Percentiles rank a stretch among this genome's conserved stretches.
Conservation (phyloP, 2,329 filamentous ascomycete genomes). For the Xylariaceae sp. region DNA sequence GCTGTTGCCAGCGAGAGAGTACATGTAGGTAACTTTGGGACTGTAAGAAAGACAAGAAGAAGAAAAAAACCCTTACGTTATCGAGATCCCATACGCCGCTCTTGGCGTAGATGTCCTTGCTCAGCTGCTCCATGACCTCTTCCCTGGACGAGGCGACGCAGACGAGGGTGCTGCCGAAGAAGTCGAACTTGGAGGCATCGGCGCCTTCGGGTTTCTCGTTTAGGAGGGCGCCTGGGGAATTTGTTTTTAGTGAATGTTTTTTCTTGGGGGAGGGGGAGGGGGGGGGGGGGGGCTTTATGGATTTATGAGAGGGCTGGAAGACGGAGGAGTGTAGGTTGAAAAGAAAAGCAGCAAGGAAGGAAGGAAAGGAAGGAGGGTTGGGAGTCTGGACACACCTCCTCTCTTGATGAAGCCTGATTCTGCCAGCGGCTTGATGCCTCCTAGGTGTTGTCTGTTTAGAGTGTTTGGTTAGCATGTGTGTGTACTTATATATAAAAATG, state of each 20-base stretch:
- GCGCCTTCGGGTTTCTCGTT: slow-evolving; percentile 60
- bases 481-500: background rate
- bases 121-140: slow-evolving; percentile 61
- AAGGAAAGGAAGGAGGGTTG: too few relatives aligned
- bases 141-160: slow-evolving; percentile 61
- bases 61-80: too few relatives aligned
- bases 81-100: slow-evolving; percentile 76
- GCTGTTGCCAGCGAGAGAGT: background rate
- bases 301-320: background rate
- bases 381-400: slow-evolving; percentile 48
- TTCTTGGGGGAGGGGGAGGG: too few relatives aligned
- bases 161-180: slow-evolving; percentile 69
- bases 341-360: too few relatives aligned
- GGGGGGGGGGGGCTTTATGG: too few relatives aligned
- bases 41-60: slow-evolving; percentile 1
- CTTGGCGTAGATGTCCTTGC: slow-evolving; percentile 66
- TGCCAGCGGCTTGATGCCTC: slow-evolving; percentile 45
- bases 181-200: slow-evolving; percentile 51
- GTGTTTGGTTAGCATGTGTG: slow-evolving; percentile 1
- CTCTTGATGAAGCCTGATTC: slow-evolving; percentile 56
- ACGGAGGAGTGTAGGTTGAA: background rate
- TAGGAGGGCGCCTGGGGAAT: slow-evolving; percentile 62
- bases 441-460: slow-evolving; percentile 45
- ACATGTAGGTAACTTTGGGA: background rate
- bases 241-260: too few relatives aligned